Conservation (phyloP, 495 filamentous ascomycete species). For the Penicillium egyptiacum region DNA sequence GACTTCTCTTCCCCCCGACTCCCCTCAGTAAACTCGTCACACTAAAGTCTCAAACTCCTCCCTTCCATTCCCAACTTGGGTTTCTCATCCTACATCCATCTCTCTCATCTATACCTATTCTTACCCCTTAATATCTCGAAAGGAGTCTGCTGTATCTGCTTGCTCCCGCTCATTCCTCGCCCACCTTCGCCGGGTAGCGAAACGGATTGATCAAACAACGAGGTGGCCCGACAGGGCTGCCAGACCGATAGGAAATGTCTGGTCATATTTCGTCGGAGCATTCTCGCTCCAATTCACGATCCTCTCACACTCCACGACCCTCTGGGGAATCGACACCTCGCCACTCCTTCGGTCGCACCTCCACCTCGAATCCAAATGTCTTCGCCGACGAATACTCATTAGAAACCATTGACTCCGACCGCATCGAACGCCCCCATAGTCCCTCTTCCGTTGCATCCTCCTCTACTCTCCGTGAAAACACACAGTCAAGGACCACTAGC, state of each 20-base stretch:
- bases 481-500: slow-evolving; percentile 29
- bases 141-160: background rate
- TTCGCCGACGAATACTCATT: slow-evolving; percentile 56
- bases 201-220: slow-evolving; percentile 32
- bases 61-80: slow-evolving; percentile 14
- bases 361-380: slow-evolving; percentile 49
- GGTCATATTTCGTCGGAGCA: slow-evolving; percentile 44
- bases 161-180: slow-evolving; percentile 5
- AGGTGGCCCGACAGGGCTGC: slow-evolving; percentile 50
- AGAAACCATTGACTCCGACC: slow-evolving; percentile 43
- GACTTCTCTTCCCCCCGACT: slow-evolving; percentile 1
- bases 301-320: slow-evolving; percentile 35
- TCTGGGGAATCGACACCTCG: slow-evolving; percentile 38
- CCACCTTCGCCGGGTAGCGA: background rate
- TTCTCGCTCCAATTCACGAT: slow-evolving; percentile 43
- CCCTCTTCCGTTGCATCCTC: slow-evolving; percentile 40
- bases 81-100: slow-evolving; percentile 3
- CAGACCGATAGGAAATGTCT: slow-evolving; percentile 44
- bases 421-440: slow-evolving; percentile 35
- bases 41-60: slow-evolving; percentile 29
- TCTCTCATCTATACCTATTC: slow-evolving; percentile 11
- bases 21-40: slow-evolving; percentile 30
- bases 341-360: slow-evolving; percentile 39
- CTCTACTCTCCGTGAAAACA: slow-evolving; percentile 35
- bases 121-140: slow-evolving; percentile 6